Evolutionary conservation across 306 rosid species (phyloP), one percentile per base, ranked within the genome.

Genomic region (Herpetospermum pedunculosum): DNA sequence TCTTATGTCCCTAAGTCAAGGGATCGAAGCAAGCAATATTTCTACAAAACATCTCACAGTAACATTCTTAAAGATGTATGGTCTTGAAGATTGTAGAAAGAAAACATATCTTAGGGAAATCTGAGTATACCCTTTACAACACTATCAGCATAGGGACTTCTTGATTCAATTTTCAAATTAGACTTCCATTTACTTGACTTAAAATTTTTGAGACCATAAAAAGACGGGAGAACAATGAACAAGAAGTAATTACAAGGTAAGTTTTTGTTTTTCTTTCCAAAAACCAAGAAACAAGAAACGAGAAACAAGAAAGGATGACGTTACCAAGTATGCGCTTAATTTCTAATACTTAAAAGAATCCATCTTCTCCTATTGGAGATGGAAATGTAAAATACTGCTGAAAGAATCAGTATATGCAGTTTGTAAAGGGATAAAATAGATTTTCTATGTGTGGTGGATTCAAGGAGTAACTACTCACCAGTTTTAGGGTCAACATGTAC

Each of bases 401-500:
- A n/a, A n/a, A n/a, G n/a, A n/a, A n/a, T n/a, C n/a, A n/a, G n/a
- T n/a, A n/a, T n/a, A n/a, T n/a, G n/a, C n/a, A n/a, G n/a, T n/a
- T n/a, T n/a, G n/a, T n/a, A n/a, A n/a, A n/a, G n/a, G n/a, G n/a
- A n/a, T n/a, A n/a, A n/a, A n/a, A n/a, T n/a, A n/a, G n/a, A n/a
- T n/a, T n/a, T n/a, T n/a, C n/a, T n/a, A n/a, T n/a, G 46, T 40
- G 2, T 18, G 57, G 18, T 50, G 57, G 26, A 50, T 50, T 63
- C 16, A n/a, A 63, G 47, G 14, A 34, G 46, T 34, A 35, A 63
- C 9, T 47, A 77, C 92, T 89, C 89, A 92, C 98, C 98, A 15
- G 69, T 77, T 46, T 78, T 74, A 80, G 90, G 92, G 82, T 92
- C 98, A n/a, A 90, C 84, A 37, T 92, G 98, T 32, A 92, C 94